Conservation (phyloP, 2,329 filamentous ascomycete species). For the Colletotrichum australisinense region DNA sequence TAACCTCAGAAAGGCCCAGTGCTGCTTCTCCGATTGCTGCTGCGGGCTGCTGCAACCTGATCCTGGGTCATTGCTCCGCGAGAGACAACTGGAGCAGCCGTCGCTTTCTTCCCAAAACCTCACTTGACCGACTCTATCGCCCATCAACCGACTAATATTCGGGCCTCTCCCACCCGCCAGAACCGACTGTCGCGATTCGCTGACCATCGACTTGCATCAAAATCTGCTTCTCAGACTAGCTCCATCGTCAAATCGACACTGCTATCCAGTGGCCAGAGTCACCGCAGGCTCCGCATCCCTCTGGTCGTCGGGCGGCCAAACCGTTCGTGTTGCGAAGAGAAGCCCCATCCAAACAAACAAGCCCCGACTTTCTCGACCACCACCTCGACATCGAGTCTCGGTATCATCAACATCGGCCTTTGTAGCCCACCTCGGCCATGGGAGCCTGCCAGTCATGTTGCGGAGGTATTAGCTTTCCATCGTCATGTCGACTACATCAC, state of each 20-base stretch:
- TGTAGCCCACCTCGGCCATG: slow-evolving; percentile 58
- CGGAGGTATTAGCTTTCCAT: slow-evolving; percentile 54
- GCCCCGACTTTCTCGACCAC: slow-evolving; percentile 14
- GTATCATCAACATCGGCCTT: slow-evolving; percentile 22
- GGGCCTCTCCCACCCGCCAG: slow-evolving; percentile 29
- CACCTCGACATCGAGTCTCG: slow-evolving; percentile 20
- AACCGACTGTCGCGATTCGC: slow-evolving; percentile 17
- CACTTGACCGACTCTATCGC: slow-evolving; percentile 32
- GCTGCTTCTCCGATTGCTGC: slow-evolving; percentile 23
- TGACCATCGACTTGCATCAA: slow-evolving; percentile 5
- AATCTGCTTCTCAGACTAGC: background rate
- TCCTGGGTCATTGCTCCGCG: slow-evolving; percentile 28
- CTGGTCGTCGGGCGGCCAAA: slow-evolving; percentile 23
- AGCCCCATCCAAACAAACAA: slow-evolving; percentile 33
- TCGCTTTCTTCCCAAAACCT: slow-evolving; percentile 33
- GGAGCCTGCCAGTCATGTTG: slow-evolving; percentile 73
- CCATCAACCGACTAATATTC: slow-evolving; percentile 30
- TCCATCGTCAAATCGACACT: slow-evolving; percentile 4
- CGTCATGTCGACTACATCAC: slow-evolving; percentile 7
- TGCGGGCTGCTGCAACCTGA: slow-evolving; percentile 23
- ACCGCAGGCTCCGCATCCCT: slow-evolving; percentile 19
- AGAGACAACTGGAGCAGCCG: slow-evolving; percentile 34
- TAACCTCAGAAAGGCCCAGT: slow-evolving; percentile 27
- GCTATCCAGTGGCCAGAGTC: background rate
- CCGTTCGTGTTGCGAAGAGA: slow-evolving; percentile 28